Percentiles rank a stretch among this genome's conserved stretches.
These are phyloP conservation scores for Phytophthora brassicae DNA, from an alignment of 352 stramenopile genomes.

Conservation along the genomic window DNA sequence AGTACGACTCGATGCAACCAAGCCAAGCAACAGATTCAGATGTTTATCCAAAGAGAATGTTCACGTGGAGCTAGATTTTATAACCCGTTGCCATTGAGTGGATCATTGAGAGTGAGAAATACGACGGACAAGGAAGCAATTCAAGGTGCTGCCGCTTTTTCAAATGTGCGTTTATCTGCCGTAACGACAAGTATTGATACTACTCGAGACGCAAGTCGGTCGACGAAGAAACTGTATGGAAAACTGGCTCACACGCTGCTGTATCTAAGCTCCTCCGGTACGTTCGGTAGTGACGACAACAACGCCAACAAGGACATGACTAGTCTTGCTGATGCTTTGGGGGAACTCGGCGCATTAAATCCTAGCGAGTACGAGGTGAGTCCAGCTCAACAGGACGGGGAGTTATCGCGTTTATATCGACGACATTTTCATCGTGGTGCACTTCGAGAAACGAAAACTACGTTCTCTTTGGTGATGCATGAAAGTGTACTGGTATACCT, in stretches of 20 bases:
- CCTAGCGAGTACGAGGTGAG: slow-evolving; percentile 63
- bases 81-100: slow-evolving; percentile 25
- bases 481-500: slow-evolving; percentile 60
- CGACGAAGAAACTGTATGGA: slow-evolving; percentile 25
- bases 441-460: slow-evolving; percentile 51
- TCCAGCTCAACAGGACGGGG: slow-evolving; percentile 41
- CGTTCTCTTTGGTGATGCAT: slow-evolving; percentile 56
- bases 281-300: slow-evolving; percentile 10
- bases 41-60: slow-evolving; percentile 55
- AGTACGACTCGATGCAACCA: slow-evolving; percentile 7
- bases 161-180: slow-evolving; percentile 31
- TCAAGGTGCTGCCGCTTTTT: slow-evolving; percentile 3
- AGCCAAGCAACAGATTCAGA: slow-evolving; percentile 53
- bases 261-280: slow-evolving; percentile 41
- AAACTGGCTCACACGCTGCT: slow-evolving; percentile 62
- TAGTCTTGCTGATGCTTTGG: slow-evolving; percentile 61
- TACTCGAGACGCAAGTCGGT: slow-evolving; percentile 23
- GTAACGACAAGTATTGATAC: slow-evolving; percentile 32
- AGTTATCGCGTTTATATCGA: slow-evolving; percentile 58
- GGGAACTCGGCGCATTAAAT: slow-evolving; percentile 67
- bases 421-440: slow-evolving; percentile 58
- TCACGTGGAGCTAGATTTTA: slow-evolving; percentile 61
- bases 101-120: neutral
- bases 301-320: slow-evolving; percentile 15
- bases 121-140: neutral